These are phyloP conservation scores for Oryza nivara DNA, from an alignment of 176 grass and related monocot genomes.

Conservation along the genomic window DNA sequence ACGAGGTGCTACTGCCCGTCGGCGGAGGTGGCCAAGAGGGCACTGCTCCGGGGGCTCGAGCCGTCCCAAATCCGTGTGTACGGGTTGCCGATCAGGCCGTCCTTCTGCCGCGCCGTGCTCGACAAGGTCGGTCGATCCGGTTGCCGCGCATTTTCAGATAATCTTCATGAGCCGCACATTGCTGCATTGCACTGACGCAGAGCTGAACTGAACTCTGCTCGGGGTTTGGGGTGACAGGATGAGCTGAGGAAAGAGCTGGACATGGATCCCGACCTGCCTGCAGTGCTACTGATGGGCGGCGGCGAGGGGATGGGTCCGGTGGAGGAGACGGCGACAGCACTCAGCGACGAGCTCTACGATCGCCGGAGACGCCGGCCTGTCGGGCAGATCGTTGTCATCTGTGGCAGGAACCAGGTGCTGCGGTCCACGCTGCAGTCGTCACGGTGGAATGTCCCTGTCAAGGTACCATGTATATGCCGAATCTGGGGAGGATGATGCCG, in stretches of 20 bases:
- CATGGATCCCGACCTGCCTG: conserved; percentile 63
- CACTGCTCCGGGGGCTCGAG: conserved; percentile 59
- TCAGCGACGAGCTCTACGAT: conserved; percentile 66
- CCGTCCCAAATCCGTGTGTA: conserved; percentile 72
- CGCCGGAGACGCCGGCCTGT: conserved; percentile 30
- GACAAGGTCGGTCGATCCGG: conserved; percentile 56
- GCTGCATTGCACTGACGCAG: neutral
- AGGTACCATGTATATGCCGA: conserved; percentile 52
- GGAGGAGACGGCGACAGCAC: conserved; percentile 65
- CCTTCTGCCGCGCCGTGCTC: conserved; percentile 78
- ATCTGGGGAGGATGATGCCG: neutral
- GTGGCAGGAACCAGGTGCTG: conserved; percentile 70
- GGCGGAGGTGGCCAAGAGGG: conserved; percentile 68
- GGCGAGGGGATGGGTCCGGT: conserved; percentile 91
- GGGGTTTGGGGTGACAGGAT: conserved; percentile 44
- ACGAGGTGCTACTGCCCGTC: conserved; percentile 91
- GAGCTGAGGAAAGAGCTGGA: conserved; percentile 66
- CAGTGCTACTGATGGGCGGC: conserved; percentile 82
- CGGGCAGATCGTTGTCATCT: conserved; percentile 74
- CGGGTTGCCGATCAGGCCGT: conserved; percentile 79
- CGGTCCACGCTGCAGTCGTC: conserved; percentile 46
- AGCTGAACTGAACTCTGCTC: neutral
- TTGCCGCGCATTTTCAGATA: neutral
- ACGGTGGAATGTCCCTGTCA: conserved; percentile 71
- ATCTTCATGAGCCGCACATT: neutral